Conservation (phyloP, 1,284 basidiomycete species). For the Irpex sp. region DNA sequence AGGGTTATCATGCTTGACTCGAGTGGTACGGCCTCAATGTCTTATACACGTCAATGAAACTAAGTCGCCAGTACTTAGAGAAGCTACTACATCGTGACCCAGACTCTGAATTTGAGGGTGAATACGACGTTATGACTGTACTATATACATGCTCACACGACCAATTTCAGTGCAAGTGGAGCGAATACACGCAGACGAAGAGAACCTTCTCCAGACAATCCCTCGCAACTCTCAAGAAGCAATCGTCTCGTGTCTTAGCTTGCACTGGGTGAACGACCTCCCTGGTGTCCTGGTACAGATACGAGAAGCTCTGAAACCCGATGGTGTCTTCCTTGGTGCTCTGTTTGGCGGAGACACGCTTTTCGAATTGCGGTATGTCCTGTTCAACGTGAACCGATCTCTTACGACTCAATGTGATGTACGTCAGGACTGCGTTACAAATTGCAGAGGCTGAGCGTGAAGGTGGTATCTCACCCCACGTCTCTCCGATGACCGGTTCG, state of each 20-base stretch:
- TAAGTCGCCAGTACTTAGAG: constrained; percentile 35
- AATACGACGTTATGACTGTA: constrained; percentile 14
- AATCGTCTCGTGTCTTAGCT: constrained; percentile 84
- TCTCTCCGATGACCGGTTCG: constrained; percentile 97
- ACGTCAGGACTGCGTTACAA: constrained; percentile 74
- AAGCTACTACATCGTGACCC: constrained; percentile 69
- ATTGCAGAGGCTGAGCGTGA: constrained; percentile 93
- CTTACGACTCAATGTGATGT: not conserved
- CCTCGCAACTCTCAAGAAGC: constrained; percentile 83
- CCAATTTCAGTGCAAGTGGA: constrained; percentile 61
- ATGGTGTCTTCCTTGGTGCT: constrained; percentile 93
- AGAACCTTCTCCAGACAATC: constrained; percentile 62
- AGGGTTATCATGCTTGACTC: constrained; percentile 88
- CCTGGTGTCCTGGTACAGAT: constrained; percentile 93
- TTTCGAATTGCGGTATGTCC: constrained; percentile 80
- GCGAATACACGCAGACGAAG: constrained; percentile 76
- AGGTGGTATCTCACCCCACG: constrained; percentile 91
- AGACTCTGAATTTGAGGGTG: constrained; percentile 75
- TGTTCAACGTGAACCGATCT: not conserved
- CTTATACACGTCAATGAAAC: not conserved
- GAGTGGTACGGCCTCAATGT: constrained; percentile 54
- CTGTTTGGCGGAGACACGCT: constrained; percentile 96
- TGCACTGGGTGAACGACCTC: constrained; percentile 99
- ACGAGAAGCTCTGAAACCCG: constrained; percentile 80
- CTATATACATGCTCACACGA: not conserved